Base-by-base conservation (phyloP, 2,329 filamentous ascomycete species). In the Epichloe baconii region DNA sequence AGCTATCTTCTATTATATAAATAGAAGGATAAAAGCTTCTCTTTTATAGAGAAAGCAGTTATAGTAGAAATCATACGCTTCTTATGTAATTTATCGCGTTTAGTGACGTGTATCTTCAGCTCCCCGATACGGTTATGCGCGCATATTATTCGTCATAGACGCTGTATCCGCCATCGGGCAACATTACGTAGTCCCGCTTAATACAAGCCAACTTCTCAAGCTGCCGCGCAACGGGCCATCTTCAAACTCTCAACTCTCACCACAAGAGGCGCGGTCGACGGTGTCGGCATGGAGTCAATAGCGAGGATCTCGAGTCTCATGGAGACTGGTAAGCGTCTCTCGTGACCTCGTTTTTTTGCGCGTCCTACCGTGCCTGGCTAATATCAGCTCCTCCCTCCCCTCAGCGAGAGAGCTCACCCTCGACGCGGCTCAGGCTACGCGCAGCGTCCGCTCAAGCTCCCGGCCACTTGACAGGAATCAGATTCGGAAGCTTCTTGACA, bases 371-470 rank as follows among this genome's bases (percentile, higher is more conserved):
- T n/a, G 34, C 10, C 40, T 14, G 40, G n/a, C 48, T 49, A 49
- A 49, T 19, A 43, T 17, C 12, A 23, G 48, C 17, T 42, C n/a
- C 12, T 23, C 15, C 48, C 48, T 26, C 15, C 47, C 48, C 49
- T 44, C 71, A 95, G 93, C 93, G 65, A 86, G 93, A 70, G 93
- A 97, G 71, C 83, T 98, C 65, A 98, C 93, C 52, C 82, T 98
- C 70, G 93, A 98, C 78, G 93, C 93, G 59, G 91, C 93, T 61
- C 88, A 90, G 68, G 88, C 89, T 60, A 89, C 90, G 59, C 80
- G 88, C 63, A 78, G 73, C 64, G 75, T 77, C 54, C 75, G 80
- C 54, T 75, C 76, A 59, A 74, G 80, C 37, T 75, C 79, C 23
- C 80, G 80, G 50, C 79, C 82, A 44, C 71, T 93, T 56, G 85